Base-by-base conservation (phyloP, 495 filamentous ascomycete species). In the Apiosordaria backusii region DNA sequence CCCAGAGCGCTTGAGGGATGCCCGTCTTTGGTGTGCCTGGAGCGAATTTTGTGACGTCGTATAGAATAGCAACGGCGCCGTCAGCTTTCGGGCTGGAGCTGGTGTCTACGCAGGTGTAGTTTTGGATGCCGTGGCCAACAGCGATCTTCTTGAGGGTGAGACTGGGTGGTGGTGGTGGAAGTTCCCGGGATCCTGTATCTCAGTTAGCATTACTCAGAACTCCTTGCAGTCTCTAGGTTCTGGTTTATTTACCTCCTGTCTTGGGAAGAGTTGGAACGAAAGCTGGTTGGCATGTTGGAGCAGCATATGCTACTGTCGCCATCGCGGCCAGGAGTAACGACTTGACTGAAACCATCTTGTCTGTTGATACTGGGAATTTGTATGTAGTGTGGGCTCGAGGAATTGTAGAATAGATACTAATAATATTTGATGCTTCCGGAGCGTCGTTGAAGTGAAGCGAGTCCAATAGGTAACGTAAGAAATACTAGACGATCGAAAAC, bases 61-160 rank as follows among this genome's bases (percentile, higher is more conserved):
- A 89, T 45, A 92, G 84, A 3, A 85, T 86, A 15, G 91, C 91
- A 19, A 87, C 77, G 25, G 90, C 90, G 24, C 90, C 90, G 50
- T 76, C 72, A 25, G 84, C 74, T 1, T 68, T 65, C 4, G 84
- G 76, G 16, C 67, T 54, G 19, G 67, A 59, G 18, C 60, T 22
- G 6, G 50, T 29, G 61, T 67, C 19, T 16, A 70, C 62, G 74
- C 90, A 93, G 25, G 85, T 89, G 80, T 93, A 93, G 80, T 93
- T 93, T 70, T 93, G 90, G 67, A 88, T 87, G 62, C 90, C 90
- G 35, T 87, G 87, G 68, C 89, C 90, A 62, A 92, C 65, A 62
- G 83, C 85, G 68, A 92, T 82, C 73, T 85, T 83, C 75, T 86
- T 84, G 63, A 92, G 81, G 15, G 72, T 76, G 45, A 86, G 67